phyloP scores from a whole-genome alignment of 2,329 filamentous ascomycete genomes.

The Apiospora saccharicola region DNA sequence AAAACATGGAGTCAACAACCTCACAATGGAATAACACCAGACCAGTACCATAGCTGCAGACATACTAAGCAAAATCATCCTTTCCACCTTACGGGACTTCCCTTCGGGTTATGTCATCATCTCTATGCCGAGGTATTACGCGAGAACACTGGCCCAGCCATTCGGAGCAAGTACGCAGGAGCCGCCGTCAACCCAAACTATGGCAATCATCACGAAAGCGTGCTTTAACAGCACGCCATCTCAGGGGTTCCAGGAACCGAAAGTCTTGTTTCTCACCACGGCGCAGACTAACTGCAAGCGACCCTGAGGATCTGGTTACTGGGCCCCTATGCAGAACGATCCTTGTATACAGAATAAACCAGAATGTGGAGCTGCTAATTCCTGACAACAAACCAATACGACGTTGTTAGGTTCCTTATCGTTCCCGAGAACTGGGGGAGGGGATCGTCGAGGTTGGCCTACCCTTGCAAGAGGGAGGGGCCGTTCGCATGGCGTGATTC shows the following conservation, averaged over 20 bases:
- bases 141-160: neutral
- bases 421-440: neutral
- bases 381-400: neutral
- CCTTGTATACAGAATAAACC: neutral
- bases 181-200: neutral
- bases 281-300: neutral
- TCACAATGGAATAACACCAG: neutral
- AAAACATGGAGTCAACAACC: neutral
- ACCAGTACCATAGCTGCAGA: neutral
- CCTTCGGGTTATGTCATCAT: neutral
- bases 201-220: neutral
- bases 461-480: neutral
- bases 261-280: neutral
- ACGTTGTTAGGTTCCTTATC: neutral
- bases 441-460: neutral
- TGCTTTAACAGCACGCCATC: neutral
- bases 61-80: too few species aligned
- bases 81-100: neutral
- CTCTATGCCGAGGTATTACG: neutral
- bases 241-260: neutral
- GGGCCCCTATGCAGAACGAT: neutral
- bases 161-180: neutral
- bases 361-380: neutral
- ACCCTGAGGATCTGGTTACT: too few species aligned
- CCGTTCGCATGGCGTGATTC: slow-evolving; percentile 10